Evolutionary conservation across 352 stramenopile genomes (phyloP), one percentile per base, ranked within the genome.

Genomic region (Pythium monospermum): DNA sequence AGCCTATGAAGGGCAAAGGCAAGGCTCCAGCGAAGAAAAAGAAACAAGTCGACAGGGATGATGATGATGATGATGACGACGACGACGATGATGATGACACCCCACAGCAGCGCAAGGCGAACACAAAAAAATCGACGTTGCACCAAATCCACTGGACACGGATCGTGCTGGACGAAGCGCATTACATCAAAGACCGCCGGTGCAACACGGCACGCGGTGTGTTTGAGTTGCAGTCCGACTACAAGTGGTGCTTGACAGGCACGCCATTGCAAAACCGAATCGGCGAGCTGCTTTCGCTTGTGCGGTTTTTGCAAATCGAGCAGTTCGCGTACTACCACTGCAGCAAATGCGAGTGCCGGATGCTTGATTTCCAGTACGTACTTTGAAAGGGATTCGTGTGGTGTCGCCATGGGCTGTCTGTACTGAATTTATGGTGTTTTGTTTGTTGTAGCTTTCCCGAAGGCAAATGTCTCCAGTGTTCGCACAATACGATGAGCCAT

Each of bases 321-420:
- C 96, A 93, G 16, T 98, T 96, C 71, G 96, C 95, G 3, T 98
- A 96, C 71, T 99, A 99, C 66, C 96, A 98, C 57, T 99, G 97
- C 74, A 91, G 70, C 8, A 57, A 69, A 35, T 99, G 95, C 73
- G 74, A 91, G 22, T 99, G 96, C 51, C 97, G 98, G 66, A 90
- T 83, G 66, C 66, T 99, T 22, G 90, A 99, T 65, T 99, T 95
- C 68, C 71, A 91, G 69, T 97, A 90, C 50, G 87, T 88, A 5
- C 31, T 18, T 33, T 6, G 30, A 10, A 28, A 47, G n/a, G 40
- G 2, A 0, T 48, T 2, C 1, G 18, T 13, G 3, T 49, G 15
- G 21, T 16, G 16, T 19, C 12, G 10, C 45, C 2, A 2, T 52
- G 22, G 37, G 7, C 19, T 23, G 5, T 27, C 18, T 55, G 4